Percentiles rank a stretch among this genome's conserved stretches.
Conservation (phyloP, 2,329 filamentous ascomycete genomes). For the Raffaelea deltoideospora region DNA sequence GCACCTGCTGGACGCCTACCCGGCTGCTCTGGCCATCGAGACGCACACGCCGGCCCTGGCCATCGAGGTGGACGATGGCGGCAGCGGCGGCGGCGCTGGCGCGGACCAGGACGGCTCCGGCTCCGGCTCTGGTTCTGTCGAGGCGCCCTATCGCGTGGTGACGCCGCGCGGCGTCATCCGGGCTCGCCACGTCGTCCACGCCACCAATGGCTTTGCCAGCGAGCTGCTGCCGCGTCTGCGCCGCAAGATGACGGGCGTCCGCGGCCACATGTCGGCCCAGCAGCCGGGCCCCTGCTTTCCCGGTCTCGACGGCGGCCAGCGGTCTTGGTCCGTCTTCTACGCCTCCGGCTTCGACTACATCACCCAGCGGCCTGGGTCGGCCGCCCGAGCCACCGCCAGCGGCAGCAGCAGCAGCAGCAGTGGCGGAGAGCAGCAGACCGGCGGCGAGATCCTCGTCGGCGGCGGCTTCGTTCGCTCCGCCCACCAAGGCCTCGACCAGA, state of each 20-base stretch:
- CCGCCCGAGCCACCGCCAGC: background rate
- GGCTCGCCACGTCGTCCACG: conserved; percentile 37
- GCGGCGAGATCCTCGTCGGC: conserved; percentile 38
- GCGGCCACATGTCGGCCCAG: conserved; percentile 36
- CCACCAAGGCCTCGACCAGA: conserved; percentile 25
- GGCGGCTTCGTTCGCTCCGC: conserved; percentile 31
- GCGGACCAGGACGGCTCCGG: no score
- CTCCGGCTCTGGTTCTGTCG: no score
- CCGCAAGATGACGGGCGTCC: conserved; percentile 26
- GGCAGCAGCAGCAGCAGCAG: background rate
- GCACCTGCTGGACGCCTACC: conserved; percentile 20
- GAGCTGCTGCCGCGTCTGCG: conserved; percentile 35
- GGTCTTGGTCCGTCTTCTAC: conserved; percentile 37
- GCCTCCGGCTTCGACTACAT: conserved; percentile 34
- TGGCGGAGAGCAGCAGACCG: no score
- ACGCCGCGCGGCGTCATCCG: conserved; percentile 29
- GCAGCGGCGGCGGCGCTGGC: no score
- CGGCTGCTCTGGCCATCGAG: conserved; percentile 20
- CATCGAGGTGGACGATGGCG: conserved; percentile 9
- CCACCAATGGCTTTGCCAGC: conserved; percentile 38
- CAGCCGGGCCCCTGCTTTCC: conserved; percentile 21
- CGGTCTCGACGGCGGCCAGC: conserved; percentile 15
- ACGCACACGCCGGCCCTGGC: conserved; percentile 21
- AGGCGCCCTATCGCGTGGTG: conserved; percentile 25
- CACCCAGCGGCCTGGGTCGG: conserved; percentile 25